Conservation (phyloP, 2,329 filamentous ascomycete genomes). For the Gnomoniopsis sp. region DNA sequence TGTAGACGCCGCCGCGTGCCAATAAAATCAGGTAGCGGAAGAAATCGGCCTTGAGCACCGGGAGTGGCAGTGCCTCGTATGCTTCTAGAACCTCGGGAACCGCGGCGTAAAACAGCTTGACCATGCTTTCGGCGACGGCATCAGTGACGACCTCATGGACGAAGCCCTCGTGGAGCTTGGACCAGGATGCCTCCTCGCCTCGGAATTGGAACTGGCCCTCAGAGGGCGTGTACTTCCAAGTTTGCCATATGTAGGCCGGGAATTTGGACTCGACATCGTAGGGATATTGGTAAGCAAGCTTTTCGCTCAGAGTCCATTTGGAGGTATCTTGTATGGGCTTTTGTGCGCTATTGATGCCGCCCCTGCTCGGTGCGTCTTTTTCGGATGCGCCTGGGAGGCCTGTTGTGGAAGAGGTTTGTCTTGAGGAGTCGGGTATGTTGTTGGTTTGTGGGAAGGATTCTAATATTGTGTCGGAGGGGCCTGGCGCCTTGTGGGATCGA, state of each 20-base stretch:
- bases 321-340: conserved; percentile 67
- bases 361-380: conserved; percentile 18
- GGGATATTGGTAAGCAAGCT: conserved; percentile 88
- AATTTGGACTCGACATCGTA: conserved; percentile 89
- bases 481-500: conserved; percentile 47
- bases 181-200: conserved; percentile 85
- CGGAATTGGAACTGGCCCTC: conserved; percentile 77
- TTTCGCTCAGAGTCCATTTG: conserved; percentile 69
- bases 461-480: conserved; percentile 29
- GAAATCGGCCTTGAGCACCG: conserved; percentile 76
- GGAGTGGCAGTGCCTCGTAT: conserved; percentile 68
- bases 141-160: conserved; percentile 98
- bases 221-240: conserved; percentile 85
- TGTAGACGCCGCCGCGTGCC: conserved; percentile 67
- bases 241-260: conserved; percentile 98
- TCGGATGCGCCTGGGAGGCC: conserved; percentile 11
- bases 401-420: conserved; percentile 21
- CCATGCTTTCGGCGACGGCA: conserved; percentile 73
- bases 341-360: conserved; percentile 36
- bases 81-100: conserved; percentile 76
- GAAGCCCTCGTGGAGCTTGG: conserved; percentile 80
- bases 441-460: conserved; percentile 27
- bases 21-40: conserved; percentile 70
- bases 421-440: conserved; percentile 20
- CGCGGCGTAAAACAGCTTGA: conserved; percentile 82